These are phyloP conservation scores for Berberis thunbergii DNA, from an alignment of 164 flowering plant species.

Conservation along the genomic window DNA sequence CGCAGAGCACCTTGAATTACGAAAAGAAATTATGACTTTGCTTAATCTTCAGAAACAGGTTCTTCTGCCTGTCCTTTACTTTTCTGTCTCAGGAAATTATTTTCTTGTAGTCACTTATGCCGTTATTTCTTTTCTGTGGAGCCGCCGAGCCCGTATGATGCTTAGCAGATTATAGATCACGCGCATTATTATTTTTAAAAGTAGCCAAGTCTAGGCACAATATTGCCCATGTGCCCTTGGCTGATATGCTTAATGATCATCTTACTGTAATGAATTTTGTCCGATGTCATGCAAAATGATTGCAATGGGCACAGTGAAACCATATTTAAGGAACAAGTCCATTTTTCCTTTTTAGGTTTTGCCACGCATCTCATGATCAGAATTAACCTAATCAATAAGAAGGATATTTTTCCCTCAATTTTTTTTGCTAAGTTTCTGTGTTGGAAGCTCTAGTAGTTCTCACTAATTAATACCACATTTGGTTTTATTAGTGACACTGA, in stretches of 20 bases:
- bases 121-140: background rate
- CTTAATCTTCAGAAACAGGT: constrained; percentile 98
- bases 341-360: background rate
- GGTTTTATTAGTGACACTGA: background rate
- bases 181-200: no score
- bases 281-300: no score
- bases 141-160: background rate
- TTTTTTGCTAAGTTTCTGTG: background rate
- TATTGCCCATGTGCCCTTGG: no score
- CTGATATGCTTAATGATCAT: no score
- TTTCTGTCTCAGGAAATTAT: background rate
- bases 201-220: no score
- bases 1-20: constrained; percentile 84
- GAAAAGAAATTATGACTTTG: constrained; percentile 79
- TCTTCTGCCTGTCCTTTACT: background rate
- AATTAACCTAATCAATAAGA: no score
- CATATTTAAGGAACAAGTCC: no score
- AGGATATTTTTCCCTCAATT: background rate
- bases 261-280: no score
- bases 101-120: background rate
- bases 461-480: background rate
- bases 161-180: no score
- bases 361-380: background rate
- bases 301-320: no score
- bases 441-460: background rate